A percentile compares a stretch with the other conserved stretches of the same genome.
phyloP scores from a whole-genome alignment of 2,329 filamentous ascomycete genomes.

The Pseudomassariella vexata region DNA sequence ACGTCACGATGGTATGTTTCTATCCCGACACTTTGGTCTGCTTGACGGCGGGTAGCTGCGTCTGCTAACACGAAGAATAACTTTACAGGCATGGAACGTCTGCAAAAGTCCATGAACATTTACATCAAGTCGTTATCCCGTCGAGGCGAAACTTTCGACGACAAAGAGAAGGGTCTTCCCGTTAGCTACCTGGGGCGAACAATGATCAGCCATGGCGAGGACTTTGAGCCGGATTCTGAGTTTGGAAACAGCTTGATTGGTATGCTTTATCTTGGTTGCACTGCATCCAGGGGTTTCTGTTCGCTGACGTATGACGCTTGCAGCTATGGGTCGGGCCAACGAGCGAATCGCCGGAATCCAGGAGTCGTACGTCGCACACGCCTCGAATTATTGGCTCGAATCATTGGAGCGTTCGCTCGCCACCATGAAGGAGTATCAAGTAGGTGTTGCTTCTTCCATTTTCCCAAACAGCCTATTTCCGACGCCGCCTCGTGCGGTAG shows the following conservation, averaged over 20 bases:
- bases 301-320: too few relatives aligned
- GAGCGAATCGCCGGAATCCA: conserved; percentile 82
- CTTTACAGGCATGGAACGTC: conserved; percentile 72
- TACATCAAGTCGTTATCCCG: conserved; percentile 88
- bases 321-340: conserved; percentile 76
- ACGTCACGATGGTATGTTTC: conserved; percentile 71
- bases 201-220: conserved; percentile 86
- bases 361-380: conserved; percentile 72
- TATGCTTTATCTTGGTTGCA: too few relatives aligned
- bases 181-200: conserved; percentile 73
- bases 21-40: too few relatives aligned
- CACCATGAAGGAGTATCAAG: conserved; percentile 98
- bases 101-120: conserved; percentile 77
- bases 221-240: conserved; percentile 85
- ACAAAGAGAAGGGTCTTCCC: conserved; percentile 81
- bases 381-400: conserved; percentile 81
- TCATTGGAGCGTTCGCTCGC: conserved; percentile 83
- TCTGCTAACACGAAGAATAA: not conserved
- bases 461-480: too few relatives aligned
- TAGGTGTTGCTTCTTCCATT: conserved; percentile 32
- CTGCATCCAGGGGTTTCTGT: too few relatives aligned
- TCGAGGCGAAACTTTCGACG: conserved; percentile 71
- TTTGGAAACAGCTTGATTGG: conserved; percentile 81
- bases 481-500: too few relatives aligned
- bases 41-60: not conserved